A percentile compares a stretch with the other conserved stretches of the same genome.
These are phyloP conservation scores for Aspergillus olivimuriae DNA, from an alignment of 495 filamentous ascomycete genomes.

Conservation along the genomic window DNA sequence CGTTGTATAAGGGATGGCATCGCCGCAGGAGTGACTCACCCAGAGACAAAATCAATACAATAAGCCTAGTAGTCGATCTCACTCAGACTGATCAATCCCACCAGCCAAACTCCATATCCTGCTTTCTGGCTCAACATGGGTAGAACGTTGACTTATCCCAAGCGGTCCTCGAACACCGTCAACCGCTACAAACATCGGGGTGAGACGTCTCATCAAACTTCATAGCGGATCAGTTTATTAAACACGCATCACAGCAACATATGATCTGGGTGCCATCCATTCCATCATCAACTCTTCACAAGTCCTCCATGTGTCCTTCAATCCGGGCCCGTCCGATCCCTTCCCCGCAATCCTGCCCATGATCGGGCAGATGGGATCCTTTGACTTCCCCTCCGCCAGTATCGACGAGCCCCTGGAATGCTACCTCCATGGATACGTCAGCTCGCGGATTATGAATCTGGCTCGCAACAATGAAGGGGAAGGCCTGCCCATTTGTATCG, in stretches of 20 bases:
- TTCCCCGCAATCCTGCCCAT: slow-evolving; percentile 80
- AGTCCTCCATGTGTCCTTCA: slow-evolving; percentile 83
- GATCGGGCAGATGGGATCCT: slow-evolving; percentile 80
- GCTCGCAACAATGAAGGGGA: slow-evolving; percentile 43
- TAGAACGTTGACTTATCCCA: slow-evolving; percentile 59
- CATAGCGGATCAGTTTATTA: no score
- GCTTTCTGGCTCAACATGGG: no score
- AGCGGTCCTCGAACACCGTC: slow-evolving; percentile 59
- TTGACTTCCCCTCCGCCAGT: slow-evolving; percentile 53
- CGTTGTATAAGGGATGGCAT: no score
- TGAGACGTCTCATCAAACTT: no score
- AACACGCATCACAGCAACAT: slow-evolving; percentile 48
- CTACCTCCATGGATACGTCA: slow-evolving; percentile 86
- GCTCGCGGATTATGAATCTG: slow-evolving; percentile 68
- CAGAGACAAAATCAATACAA: no score
- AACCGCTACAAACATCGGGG: slow-evolving; percentile 65
- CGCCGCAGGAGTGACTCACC: no score
- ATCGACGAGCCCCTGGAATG: slow-evolving; percentile 64
- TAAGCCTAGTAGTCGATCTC: no score
- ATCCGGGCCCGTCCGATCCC: slow-evolving; percentile 49
- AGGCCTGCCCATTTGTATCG: slow-evolving; percentile 59
- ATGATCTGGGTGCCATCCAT: slow-evolving; percentile 73
- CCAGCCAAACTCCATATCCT: no score
- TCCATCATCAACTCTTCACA: slow-evolving; percentile 68
- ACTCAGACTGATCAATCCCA: no score